Base-by-base conservation (phyloP, 1,284 basidiomycete genomes). In the Cystobasidium pallidum region DNA sequence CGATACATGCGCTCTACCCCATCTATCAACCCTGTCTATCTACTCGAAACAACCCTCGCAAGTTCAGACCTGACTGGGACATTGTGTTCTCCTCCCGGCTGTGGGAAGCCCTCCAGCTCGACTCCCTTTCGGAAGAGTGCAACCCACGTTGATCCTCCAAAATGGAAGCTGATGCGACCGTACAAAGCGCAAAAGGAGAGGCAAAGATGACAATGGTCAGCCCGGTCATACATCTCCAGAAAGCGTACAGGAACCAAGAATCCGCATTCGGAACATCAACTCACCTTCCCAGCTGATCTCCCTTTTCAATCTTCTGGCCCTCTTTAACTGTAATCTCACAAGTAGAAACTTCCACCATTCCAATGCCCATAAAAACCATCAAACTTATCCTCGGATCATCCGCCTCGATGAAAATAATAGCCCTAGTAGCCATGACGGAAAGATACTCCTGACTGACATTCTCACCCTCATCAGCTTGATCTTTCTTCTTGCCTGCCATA, bases 301-400 rank as follows among this genome's bases (percentile, higher is more conserved):
- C 73, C 47, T 74, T 74, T 30, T 71, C 59, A 51, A 74, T 59
- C 19, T 58, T 57, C 43, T 74, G 59, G 13, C 73, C 73, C 58
- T 63, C 78, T 72, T 80, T 80, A 36, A 82, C 80, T 0, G 78
- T 80, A 28, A 79, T 80, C 51, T 84, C 82, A 65, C 84, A 85
- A 8, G 85, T 86, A n/a, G 86, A 86, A 0, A 87, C 83, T 77
- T 87, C 86, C 0, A 80, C 81, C 85, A 88, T 86, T 0, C 86
- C 86, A 28, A 87, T 81, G 0, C 78, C 84, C 10, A 86, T 80
- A 76, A 87, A 84, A 58, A 82, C 82, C 78, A 85, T 81, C 70
- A 85, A 74, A 0, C 86, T 86, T 47, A 86, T 84, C 34, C 80
- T 77, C 0, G 83, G 81, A 75, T 86, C 85, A 58, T 84, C 82